Conservation (phyloP, 179 eudicot species). For the Corrigiola litoralis region DNA sequence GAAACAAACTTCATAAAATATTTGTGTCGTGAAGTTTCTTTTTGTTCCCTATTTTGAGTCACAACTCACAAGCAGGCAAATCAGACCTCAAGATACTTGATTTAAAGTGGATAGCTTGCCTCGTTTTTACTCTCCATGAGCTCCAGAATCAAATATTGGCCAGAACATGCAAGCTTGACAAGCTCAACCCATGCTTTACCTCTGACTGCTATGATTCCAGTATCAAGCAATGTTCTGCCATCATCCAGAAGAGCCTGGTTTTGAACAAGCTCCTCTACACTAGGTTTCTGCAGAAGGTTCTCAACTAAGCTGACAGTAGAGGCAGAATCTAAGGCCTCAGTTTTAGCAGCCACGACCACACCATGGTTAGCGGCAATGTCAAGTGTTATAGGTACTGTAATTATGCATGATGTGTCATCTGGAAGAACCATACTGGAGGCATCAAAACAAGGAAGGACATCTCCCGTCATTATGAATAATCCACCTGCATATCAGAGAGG, state of each 20-base stretch:
- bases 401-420: slow-evolving; percentile 77
- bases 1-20: too few relatives aligned
- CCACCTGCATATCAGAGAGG: slow-evolving; percentile 60
- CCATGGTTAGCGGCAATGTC: slow-evolving; percentile 97
- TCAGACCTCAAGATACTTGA: background rate
- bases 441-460: slow-evolving; percentile 99
- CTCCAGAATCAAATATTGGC: slow-evolving; percentile 60
- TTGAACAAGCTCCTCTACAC: slow-evolving; percentile 62
- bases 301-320: slow-evolving; percentile 58
- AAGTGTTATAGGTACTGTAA: slow-evolving; percentile 96
- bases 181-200: slow-evolving; percentile 97
- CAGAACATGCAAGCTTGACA: slow-evolving; percentile 63
- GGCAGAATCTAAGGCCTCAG: slow-evolving; percentile 25
- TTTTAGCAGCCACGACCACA: slow-evolving; percentile 81
- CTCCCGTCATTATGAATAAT: slow-evolving; percentile 94
- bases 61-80: background rate
- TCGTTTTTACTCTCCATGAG: slow-evolving; percentile 75
- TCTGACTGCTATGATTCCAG: slow-evolving; percentile 93
- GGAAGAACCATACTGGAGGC: slow-evolving; percentile 90
- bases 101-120: slow-evolving; percentile 45
- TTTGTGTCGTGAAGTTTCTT: too few relatives aligned
- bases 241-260: slow-evolving; percentile 80
- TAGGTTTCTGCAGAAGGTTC: slow-evolving; percentile 93
- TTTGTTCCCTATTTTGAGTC: background rate
- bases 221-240: slow-evolving; percentile 95